Conservation (phyloP, 768 basidiomycete species). For the Calocera cornea region DNA sequence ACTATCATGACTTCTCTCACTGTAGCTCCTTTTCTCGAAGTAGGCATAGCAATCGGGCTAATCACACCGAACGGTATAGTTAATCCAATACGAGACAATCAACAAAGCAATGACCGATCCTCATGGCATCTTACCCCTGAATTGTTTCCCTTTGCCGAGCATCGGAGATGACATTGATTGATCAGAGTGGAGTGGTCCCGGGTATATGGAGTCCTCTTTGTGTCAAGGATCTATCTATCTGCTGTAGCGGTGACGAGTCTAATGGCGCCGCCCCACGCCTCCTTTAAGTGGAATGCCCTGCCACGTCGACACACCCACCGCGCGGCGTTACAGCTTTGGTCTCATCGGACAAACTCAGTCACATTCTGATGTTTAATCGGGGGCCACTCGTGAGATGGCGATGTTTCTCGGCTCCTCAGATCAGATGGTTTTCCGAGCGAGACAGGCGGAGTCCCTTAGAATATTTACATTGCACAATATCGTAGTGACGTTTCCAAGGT, state of each 20-base stretch:
- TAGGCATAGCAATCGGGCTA: constrained; percentile 5
- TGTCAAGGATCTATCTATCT: not conserved
- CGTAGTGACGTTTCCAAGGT: constrained; percentile 1
- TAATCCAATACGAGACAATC: constrained; percentile 3
- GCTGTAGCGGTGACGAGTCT: not conserved
- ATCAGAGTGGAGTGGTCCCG: not conserved
- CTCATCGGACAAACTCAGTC: not conserved
- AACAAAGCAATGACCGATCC: not conserved
- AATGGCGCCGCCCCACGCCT: no score
- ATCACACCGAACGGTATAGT: not conserved
- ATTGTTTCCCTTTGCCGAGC: not conserved
- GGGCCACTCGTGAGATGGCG: not conserved
- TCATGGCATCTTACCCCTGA: not conserved
- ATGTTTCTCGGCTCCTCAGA: not conserved
- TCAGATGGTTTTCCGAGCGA: not conserved
- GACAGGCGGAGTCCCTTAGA: not conserved
- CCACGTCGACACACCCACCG: not conserved
- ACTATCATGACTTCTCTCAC: not conserved
- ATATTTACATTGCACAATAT: not conserved
- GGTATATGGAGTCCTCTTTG: not conserved
- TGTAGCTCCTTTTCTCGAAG: constrained; percentile 3
- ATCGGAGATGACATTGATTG: not conserved
- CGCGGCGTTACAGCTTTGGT: not conserved
- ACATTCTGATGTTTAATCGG: constrained; percentile 1
- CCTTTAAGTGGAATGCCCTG: not conserved